Conservation (phyloP, 78 protist genomes). For the Chrysochromulina tobinii region DNA sequence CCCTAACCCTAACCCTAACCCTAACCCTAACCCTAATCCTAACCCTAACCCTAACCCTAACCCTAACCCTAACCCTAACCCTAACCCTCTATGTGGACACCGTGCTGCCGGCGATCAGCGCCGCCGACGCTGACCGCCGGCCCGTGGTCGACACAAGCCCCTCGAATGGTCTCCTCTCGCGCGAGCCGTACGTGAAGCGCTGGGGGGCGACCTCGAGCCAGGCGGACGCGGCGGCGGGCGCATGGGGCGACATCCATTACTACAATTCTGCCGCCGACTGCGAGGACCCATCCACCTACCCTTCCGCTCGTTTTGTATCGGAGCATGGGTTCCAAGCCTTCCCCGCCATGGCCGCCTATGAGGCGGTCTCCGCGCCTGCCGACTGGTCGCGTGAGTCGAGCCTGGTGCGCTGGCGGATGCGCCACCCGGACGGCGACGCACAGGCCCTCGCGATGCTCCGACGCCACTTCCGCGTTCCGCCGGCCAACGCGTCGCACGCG, state of each 20-base stretch:
- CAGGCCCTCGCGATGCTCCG: constrained; percentile 14
- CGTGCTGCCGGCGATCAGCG: constrained; percentile 5
- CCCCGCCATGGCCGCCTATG: constrained; percentile 21
- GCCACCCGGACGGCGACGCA: constrained; percentile 33
- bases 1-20: too few relatives aligned
- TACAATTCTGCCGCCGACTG: neutral
- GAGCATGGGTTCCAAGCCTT: constrained; percentile 84
- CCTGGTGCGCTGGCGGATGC: constrained; percentile 26
- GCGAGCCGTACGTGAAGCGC: neutral
- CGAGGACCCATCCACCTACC: neutral
- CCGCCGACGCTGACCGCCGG: neutral
- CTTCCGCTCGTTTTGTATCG: constrained; percentile 32
- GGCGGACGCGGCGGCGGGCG: neutral
- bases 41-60: too few relatives aligned
- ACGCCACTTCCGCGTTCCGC: constrained; percentile 1
- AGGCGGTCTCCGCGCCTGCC: neutral
- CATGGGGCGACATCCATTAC: constrained; percentile 62
- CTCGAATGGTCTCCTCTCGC: neutral
- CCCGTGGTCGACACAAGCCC: neutral
- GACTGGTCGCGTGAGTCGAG: constrained; percentile 13
- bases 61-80: too few relatives aligned
- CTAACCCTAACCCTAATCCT: too few relatives aligned
- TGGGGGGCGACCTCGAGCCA: neutral
- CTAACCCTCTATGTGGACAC: neutral
- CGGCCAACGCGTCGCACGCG: neutral